A percentile compares a stretch with the other conserved stretches of the same genome.
phyloP scores from a whole-genome alignment of 345 rosid species.

The Sapria himalayana region DNA sequence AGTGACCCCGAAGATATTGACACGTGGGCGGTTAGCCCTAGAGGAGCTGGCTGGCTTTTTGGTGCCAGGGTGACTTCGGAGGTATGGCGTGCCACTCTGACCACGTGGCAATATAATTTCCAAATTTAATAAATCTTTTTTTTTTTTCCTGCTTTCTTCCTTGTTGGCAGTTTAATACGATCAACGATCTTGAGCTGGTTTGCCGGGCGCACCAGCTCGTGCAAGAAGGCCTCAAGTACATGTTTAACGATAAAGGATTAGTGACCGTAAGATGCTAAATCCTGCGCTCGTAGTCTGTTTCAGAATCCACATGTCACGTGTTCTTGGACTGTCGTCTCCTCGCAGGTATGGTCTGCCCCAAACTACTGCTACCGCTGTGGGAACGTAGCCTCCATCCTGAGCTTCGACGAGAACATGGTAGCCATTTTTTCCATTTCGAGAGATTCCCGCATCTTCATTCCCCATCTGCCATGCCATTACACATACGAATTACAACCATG shows the following conservation, averaged over 20 bases:
- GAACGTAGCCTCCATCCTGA: slow-evolving; percentile 95
- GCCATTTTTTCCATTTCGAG: no score
- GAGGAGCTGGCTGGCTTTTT: slow-evolving; percentile 99
- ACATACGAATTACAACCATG: no score
- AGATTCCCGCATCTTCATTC: no score
- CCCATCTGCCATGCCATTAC: no score
- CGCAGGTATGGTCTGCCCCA: slow-evolving; percentile 98
- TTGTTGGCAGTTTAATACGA: slow-evolving; percentile 65
- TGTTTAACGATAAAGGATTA: slow-evolving; percentile 99
- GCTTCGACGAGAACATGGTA: slow-evolving; percentile 94
- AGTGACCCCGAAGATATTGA: slow-evolving; percentile 99
- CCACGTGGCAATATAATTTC: background rate
- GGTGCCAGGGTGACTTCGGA: slow-evolving; percentile 97
- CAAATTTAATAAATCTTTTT: slow-evolving; percentile 10
- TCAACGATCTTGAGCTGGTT: slow-evolving; percentile 82
- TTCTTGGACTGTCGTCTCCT: no score
- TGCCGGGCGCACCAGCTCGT: slow-evolving; percentile 99
- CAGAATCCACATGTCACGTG: no score
- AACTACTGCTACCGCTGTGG: slow-evolving; percentile 99
- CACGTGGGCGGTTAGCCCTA: slow-evolving; percentile 99
- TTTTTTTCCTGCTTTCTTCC: background rate
- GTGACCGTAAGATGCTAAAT: slow-evolving; percentile 48
- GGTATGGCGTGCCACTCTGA: slow-evolving; percentile 22
- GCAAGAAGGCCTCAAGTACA: slow-evolving; percentile 98
- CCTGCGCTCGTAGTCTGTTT: background rate